These are phyloP conservation scores for Starmerella riodocensis DNA, from an alignment of 805 yeast genomes.

Conservation along the genomic window DNA sequence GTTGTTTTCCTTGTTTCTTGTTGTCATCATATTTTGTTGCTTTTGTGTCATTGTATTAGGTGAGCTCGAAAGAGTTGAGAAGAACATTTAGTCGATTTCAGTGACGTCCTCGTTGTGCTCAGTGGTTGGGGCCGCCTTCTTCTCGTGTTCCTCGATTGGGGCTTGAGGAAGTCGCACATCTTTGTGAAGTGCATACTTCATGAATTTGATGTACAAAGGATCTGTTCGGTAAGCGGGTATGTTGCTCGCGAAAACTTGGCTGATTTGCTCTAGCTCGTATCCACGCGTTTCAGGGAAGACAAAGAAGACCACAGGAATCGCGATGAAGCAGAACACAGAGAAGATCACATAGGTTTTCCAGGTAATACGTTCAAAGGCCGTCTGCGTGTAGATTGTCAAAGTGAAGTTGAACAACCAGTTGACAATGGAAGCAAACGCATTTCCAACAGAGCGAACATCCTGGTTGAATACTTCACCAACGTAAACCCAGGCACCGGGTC, in stretches of 20 bases:
- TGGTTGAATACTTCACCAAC: conserved; percentile 55
- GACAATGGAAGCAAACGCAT: conserved; percentile 58
- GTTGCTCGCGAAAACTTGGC: conserved; percentile 37
- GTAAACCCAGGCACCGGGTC: conserved; percentile 64
- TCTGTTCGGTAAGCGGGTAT: conserved; percentile 22
- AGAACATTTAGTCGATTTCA: no score
- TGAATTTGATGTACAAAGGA: conserved; percentile 11
- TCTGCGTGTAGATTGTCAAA: conserved; percentile 58
- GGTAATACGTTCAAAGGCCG: conserved; percentile 58
- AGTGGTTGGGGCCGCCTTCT: no score
- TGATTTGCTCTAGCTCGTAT: conserved; percentile 54
- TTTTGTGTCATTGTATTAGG: no score
- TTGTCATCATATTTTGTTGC: not conserved
- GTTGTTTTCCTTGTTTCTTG: no score
- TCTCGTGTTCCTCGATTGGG: not conserved
- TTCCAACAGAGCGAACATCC: conserved; percentile 61
- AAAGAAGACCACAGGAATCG: conserved; percentile 45
- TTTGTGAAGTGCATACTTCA: conserved; percentile 11
- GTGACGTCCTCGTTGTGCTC: conserved; percentile 1
- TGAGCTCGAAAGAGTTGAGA: no score
- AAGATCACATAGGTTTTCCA: conserved; percentile 57
- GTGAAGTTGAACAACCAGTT: conserved; percentile 72
- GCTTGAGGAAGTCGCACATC: conserved; percentile 12
- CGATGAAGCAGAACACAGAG: conserved; percentile 53
- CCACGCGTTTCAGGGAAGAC: conserved; percentile 55